phyloP scores from a whole-genome alignment of 176 grass and related monocot genomes.

The Canna indica region DNA sequence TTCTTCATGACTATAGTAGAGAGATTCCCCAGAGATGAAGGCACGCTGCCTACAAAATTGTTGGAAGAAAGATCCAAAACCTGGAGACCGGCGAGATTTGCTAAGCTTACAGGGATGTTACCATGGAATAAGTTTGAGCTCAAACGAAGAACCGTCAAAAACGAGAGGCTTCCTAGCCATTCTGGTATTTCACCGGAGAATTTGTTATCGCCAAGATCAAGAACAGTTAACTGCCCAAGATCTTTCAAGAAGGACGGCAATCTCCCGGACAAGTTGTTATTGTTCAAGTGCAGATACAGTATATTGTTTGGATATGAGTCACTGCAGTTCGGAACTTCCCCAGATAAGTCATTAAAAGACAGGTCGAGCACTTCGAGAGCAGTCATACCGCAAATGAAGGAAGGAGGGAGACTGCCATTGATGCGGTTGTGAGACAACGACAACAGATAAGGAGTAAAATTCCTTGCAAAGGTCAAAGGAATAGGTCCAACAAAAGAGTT shows the following conservation, averaged over 20 bases:
- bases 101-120: background rate
- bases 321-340: conserved; percentile 2
- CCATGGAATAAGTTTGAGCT: conserved; percentile 17
- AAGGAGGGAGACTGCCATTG: background rate
- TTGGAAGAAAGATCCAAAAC: conserved; percentile 11
- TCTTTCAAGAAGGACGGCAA: conserved; percentile 1
- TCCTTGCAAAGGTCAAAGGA: background rate
- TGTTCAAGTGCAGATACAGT: background rate
- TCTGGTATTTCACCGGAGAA: conserved; percentile 20
- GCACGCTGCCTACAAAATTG: background rate
- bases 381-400: conserved; percentile 5
- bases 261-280: conserved; percentile 6
- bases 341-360: background rate
- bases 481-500: background rate
- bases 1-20: background rate
- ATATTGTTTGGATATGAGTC: background rate
- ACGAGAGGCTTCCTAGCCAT: conserved; percentile 23
- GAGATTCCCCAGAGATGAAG: background rate
- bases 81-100: conserved; percentile 5
- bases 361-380: conserved; percentile 1
- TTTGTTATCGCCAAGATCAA: conserved; percentile 6
- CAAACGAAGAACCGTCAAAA: background rate
- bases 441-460: no score
- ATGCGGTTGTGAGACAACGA: conserved; percentile 2
- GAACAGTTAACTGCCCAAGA: background rate